These are phyloP conservation scores for Fagopyrum esculentum DNA, from an alignment of 148 eudicot species.

Conservation along the genomic window DNA sequence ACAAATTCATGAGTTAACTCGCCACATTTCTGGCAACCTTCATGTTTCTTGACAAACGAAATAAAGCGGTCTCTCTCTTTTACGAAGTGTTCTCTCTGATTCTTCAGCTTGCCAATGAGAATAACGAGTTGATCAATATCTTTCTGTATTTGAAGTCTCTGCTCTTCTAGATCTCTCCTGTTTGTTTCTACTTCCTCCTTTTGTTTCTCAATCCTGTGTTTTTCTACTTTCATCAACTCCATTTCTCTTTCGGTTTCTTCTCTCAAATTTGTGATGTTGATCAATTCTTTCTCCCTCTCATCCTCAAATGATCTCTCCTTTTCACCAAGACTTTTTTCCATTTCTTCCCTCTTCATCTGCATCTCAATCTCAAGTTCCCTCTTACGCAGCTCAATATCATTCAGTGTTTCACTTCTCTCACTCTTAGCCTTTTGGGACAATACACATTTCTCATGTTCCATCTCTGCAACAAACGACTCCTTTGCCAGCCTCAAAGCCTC, in stretches of 20 bases:
- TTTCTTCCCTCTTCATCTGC: slow-evolving; percentile 51
- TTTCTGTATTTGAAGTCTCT: slow-evolving; percentile 63
- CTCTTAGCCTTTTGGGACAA: slow-evolving; percentile 51
- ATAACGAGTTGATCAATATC: slow-evolving; percentile 78
- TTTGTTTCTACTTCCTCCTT: slow-evolving; percentile 46
- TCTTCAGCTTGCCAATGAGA: slow-evolving; percentile 72
- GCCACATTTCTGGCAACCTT: slow-evolving; percentile 64
- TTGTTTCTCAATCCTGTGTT: slow-evolving; percentile 49
- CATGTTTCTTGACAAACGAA: slow-evolving; percentile 60
- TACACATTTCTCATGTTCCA: slow-evolving; percentile 71
- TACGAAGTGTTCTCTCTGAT: slow-evolving; percentile 66
- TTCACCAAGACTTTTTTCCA: slow-evolving; percentile 46
- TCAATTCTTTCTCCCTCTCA: slow-evolving; percentile 61
- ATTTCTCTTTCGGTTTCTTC: slow-evolving; percentile 62
- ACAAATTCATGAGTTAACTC: slow-evolving; percentile 59
- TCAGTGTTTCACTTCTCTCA: slow-evolving; percentile 52
- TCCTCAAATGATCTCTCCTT: slow-evolving; percentile 56
- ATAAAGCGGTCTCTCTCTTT: slow-evolving; percentile 79
- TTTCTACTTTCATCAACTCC: slow-evolving; percentile 70
- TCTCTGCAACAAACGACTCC: slow-evolving; percentile 65
- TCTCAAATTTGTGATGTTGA: slow-evolving; percentile 43
- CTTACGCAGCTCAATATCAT: slow-evolving; percentile 62
- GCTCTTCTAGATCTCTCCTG: slow-evolving; percentile 64
- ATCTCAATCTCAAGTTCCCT: slow-evolving; percentile 66
- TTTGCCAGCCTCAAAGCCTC: slow-evolving; percentile 71